These are phyloP conservation scores for Fusarium penzigii DNA, from an alignment of 2,329 filamentous ascomycete species.

Conservation along the genomic window DNA sequence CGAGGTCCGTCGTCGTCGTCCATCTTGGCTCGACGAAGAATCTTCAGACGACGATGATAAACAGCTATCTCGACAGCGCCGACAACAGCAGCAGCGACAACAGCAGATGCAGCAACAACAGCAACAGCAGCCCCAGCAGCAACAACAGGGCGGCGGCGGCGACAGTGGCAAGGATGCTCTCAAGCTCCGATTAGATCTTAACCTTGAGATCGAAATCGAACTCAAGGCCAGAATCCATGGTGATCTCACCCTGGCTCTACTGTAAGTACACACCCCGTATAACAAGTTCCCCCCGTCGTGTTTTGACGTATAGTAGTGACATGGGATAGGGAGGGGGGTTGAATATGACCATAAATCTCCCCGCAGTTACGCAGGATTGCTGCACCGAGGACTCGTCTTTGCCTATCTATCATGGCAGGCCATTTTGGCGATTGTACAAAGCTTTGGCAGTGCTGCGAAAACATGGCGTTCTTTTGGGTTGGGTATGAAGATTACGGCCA, in stretches of 20 bases:
- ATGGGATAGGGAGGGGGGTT: constrained; percentile 27
- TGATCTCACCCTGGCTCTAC: constrained; percentile 74
- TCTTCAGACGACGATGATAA: constrained; percentile 17
- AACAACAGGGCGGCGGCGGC: constrained; percentile 17
- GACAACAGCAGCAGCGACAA: constrained; percentile 18
- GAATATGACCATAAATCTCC: too few relatives aligned
- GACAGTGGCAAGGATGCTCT: constrained; percentile 40
- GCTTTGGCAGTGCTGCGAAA: too few relatives aligned
- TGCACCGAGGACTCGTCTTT: too few relatives aligned
- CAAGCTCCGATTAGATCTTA: constrained; percentile 74
- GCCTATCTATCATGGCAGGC: too few relatives aligned
- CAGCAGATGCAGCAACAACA: constrained; percentile 21
- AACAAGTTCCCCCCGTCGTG: not conserved
- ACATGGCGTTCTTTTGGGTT: too few relatives aligned
- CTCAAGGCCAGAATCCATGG: constrained; percentile 85
- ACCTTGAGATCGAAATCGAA: constrained; percentile 81
- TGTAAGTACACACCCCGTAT: constrained; percentile 44
- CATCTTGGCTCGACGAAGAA: constrained; percentile 27
- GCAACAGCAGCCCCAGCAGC: constrained; percentile 17
- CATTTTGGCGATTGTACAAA: too few relatives aligned
- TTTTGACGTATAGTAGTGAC: constrained; percentile 27
- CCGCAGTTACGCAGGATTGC: too few relatives aligned
- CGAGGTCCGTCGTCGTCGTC: constrained; percentile 16
- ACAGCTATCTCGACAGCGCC: constrained; percentile 14
- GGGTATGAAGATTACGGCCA: too few relatives aligned